A percentile compares a stretch with the other conserved stretches of the same genome.
Evolutionary conservation across 495 filamentous ascomycete species (phyloP).

Genomic region (Cercophora newfieldiana): DNA sequence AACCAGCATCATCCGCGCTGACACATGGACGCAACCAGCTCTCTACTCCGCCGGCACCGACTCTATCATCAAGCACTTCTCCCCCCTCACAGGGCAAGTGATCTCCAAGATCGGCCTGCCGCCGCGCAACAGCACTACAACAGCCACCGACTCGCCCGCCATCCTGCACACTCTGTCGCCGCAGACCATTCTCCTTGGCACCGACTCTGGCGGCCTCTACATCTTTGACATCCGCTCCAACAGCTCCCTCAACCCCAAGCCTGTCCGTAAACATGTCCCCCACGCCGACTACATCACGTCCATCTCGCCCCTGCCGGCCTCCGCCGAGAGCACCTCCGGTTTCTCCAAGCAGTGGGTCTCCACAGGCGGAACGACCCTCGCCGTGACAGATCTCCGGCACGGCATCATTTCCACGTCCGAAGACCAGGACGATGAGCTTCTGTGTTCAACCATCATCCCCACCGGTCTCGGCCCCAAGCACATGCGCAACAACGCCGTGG

Average conservation of each 20-base stretch:
- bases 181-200: slow-evolving; percentile 85
- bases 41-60: slow-evolving; percentile 91
- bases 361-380: slow-evolving; percentile 85
- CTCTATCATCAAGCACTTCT: slow-evolving; percentile 84
- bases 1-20: slow-evolving; percentile 8
- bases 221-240: slow-evolving; percentile 84
- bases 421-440: slow-evolving; percentile 89
- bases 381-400: slow-evolving; percentile 80
- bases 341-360: slow-evolving; percentile 90
- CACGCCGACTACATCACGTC: slow-evolving; percentile 94
- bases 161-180: slow-evolving; percentile 78
- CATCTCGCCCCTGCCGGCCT: slow-evolving; percentile 78
- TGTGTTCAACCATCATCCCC: slow-evolving; percentile 72
- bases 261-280: slow-evolving; percentile 75
- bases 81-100: slow-evolving; percentile 75
- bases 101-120: slow-evolving; percentile 72
- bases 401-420: slow-evolving; percentile 84
- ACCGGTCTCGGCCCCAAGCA: slow-evolving; percentile 60
- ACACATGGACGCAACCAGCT: slow-evolving; percentile 36
- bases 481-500: slow-evolving; percentile 68
- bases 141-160: slow-evolving; percentile 64
- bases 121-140: slow-evolving; percentile 36
- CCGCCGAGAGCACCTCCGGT: slow-evolving; percentile 73
- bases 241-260: slow-evolving; percentile 57
- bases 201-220: slow-evolving; percentile 85